Base-by-base conservation (phyloP, 495 filamentous ascomycete species). In the Aspergillus kassunensis region DNA sequence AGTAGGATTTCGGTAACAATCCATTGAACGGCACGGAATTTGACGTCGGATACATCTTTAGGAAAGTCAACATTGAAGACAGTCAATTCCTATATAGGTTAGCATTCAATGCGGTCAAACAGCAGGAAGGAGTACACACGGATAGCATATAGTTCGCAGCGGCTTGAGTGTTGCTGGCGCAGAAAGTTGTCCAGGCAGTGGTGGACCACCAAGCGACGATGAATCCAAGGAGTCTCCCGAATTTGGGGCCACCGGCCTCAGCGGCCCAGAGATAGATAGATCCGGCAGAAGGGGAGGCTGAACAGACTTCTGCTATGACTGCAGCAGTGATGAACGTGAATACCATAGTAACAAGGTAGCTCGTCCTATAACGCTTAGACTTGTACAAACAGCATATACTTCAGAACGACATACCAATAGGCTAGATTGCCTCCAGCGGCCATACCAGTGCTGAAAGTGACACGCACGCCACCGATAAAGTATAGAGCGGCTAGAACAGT, bases 161-260 rank as follows among this genome's bases (percentile, higher is more conserved):
- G 21, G 77, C 64, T 53, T 81, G 78, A 6, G 73, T 78, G 61
- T 79, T 79, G 53, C 74, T 77, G 6, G 74, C 74, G 56, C 73
- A 76, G 53, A 81, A 81, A 5, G 78, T 81, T 20, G 78, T 81
- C 78, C 78, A 81, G 7, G 78, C 78, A 2, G 78, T 81, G 9
- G 77, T 80, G 64, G 76, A 80, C 78, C 78, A 81, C 78, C 78
- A 81, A 4, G 78, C 78, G 27, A 80, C 78, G 30, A 79, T 64
- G 57, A 81, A 80, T 7, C 78, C 78, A 25, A 81, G 61, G 2
- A 81, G 62, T 36, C 78, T 61, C 8, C 78, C 78, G 58, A 68
- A 81, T 21, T 70, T 65, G 30, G 74, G 74, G 31, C 78, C 78
- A 34, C 78, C 78, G 9, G 77, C 66, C 56, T 81, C 78, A 15